A percentile compares a stretch with the other conserved stretches of the same genome.
Evolutionary conservation across 768 basidiomycete species (phyloP).

Genomic region (Suillus cothurnatus): DNA sequence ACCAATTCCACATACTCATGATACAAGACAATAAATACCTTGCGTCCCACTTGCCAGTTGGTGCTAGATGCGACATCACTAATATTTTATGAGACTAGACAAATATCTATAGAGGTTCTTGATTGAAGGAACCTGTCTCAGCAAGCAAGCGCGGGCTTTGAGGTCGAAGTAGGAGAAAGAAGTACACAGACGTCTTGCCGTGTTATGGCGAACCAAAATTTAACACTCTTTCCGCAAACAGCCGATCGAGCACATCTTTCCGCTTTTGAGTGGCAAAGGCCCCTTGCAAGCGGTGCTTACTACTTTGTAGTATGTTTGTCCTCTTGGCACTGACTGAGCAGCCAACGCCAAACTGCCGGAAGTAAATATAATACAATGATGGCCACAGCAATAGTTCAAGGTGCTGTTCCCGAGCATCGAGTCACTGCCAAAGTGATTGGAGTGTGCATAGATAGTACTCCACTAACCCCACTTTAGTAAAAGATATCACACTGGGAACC

Average conservation of each 20-base stretch:
- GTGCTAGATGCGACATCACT: slow-evolving; percentile 52
- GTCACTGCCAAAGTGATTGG: background rate
- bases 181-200: background rate
- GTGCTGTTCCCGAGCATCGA: background rate
- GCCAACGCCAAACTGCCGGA: background rate
- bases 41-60: slow-evolving; percentile 72
- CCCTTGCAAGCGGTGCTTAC: background rate
- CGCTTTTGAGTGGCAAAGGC: background rate
- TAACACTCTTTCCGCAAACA: slow-evolving; percentile 5
- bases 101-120: background rate
- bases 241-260: slow-evolving; percentile 1
- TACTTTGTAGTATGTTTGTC: background rate
- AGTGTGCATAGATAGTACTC: background rate
- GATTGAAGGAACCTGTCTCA: background rate
- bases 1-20: background rate
- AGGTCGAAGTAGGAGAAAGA: slow-evolving; percentile 3
- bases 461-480: slow-evolving; percentile 17
- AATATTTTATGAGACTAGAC: slow-evolving; percentile 26
- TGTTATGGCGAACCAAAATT: slow-evolving; percentile 7
- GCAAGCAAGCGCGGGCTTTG: background rate
- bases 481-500: slow-evolving; percentile 24
- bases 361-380: background rate
- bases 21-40: slow-evolving; percentile 43
- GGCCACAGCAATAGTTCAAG: background rate
- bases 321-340: no score